Evolutionary conservation across 2,329 filamentous ascomycete genomes (phyloP).

Genomic region (Chrysoporthe cubensis): DNA sequence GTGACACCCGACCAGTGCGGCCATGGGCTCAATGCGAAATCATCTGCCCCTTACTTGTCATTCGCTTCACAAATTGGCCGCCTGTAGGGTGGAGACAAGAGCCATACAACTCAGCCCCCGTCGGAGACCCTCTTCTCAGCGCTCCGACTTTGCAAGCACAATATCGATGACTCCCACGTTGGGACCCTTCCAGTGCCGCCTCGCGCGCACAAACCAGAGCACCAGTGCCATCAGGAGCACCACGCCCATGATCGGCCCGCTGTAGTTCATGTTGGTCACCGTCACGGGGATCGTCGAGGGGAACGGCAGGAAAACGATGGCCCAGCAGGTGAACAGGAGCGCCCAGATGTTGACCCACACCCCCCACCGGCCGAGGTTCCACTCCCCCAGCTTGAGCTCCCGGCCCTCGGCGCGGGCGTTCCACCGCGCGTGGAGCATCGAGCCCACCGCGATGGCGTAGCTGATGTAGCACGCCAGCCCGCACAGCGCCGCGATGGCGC

Average conservation of each 20-base stretch:
- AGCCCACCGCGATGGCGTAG: conserved; percentile 29
- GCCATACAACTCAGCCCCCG: too few species aligned
- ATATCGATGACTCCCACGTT: too few species aligned
- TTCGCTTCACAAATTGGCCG: too few species aligned
- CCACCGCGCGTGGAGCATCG: conserved; percentile 27
- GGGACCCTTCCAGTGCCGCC: not conserved
- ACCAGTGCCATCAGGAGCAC: conserved; percentile 1
- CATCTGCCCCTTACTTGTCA: too few species aligned
- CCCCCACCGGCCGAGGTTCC: conserved; percentile 26
- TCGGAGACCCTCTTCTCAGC: too few species aligned
- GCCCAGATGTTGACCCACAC: conserved; percentile 25
- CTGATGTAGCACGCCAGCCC: conserved; percentile 24
- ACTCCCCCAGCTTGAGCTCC: conserved; percentile 18
- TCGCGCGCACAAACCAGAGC: not conserved
- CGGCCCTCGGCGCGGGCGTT: not conserved
- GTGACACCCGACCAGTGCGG: too few species aligned
- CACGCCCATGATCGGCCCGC: conserved; percentile 21
- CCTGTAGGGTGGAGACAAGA: too few species aligned
- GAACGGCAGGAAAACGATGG: conserved; percentile 28
- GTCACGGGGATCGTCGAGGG: conserved; percentile 30
- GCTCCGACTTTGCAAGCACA: too few species aligned
- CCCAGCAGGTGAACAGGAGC: conserved; percentile 27
- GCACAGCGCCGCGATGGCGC: conserved; percentile 42
- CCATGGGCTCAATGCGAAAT: too few species aligned
- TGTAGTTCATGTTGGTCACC: conserved; percentile 30